A percentile compares a stretch with the other conserved stretches of the same genome.
These are phyloP conservation scores for Pleurostoma richardsiae DNA, from an alignment of 2,329 filamentous ascomycete species.

Conservation along the genomic window DNA sequence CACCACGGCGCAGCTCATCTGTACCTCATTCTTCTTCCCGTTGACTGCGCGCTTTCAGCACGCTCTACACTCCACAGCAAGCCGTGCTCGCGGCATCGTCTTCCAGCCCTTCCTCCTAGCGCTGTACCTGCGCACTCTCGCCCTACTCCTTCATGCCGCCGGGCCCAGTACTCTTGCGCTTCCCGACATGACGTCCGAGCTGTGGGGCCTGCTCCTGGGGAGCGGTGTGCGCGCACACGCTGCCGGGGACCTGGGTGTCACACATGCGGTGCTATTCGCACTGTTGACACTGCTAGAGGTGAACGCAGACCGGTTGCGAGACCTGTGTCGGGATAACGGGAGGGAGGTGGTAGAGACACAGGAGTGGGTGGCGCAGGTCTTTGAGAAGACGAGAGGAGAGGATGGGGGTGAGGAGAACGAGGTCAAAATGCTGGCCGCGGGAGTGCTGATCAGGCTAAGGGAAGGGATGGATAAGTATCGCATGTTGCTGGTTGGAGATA, in stretches of 20 bases:
- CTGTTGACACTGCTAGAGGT: constrained; percentile 78
- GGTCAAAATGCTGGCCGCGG: constrained; percentile 73
- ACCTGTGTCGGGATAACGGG: constrained; percentile 69
- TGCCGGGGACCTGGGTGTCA: constrained; percentile 58
- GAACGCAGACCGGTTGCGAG: constrained; percentile 66
- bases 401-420: constrained; percentile 66
- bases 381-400: constrained; percentile 52
- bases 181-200: constrained; percentile 75
- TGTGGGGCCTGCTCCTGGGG: constrained; percentile 73
- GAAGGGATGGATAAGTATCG: constrained; percentile 83
- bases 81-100: constrained; percentile 51
- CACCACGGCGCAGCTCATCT: constrained; percentile 70
- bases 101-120: constrained; percentile 72
- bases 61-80: constrained; percentile 37
- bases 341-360: constrained; percentile 78
- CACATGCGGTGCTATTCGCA: constrained; percentile 72
- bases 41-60: constrained; percentile 76
- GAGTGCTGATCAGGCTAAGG: constrained; percentile 69
- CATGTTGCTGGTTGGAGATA: constrained; percentile 67
- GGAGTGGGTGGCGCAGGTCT: constrained; percentile 77
- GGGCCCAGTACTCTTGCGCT: constrained; percentile 75
- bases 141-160: constrained; percentile 74
- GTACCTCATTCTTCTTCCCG: constrained; percentile 78
- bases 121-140: constrained; percentile 80
- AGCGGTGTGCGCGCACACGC: constrained; percentile 53